phyloP scores from a whole-genome alignment of 805 yeast species.

The Candida cerambycidarum region DNA sequence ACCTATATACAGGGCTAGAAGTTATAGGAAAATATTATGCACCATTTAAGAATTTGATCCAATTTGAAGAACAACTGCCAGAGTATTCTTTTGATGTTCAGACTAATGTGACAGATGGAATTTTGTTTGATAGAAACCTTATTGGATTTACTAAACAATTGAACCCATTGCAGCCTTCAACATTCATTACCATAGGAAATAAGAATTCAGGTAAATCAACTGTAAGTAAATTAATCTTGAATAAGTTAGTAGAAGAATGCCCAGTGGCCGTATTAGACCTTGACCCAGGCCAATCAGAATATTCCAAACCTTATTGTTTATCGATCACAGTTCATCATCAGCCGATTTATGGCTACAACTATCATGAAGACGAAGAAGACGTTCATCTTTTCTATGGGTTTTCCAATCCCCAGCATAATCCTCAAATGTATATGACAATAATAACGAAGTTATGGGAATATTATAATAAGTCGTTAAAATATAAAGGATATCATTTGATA shows the following conservation, averaged over 20 bases:
- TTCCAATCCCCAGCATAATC: constrained; percentile 65
- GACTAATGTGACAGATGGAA: constrained; percentile 4
- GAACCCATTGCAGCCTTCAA: constrained; percentile 15
- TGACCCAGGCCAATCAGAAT: constrained; percentile 90
- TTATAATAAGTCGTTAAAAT: constrained; percentile 20
- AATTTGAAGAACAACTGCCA: constrained; percentile 9
- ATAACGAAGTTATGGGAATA: constrained; percentile 40
- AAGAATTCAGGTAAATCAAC: constrained; percentile 87
- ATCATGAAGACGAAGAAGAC: constrained; percentile 14
- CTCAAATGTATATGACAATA: constrained; percentile 50
- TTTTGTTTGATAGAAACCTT: constrained; percentile 7
- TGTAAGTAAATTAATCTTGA: constrained; percentile 53
- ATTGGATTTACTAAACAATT: constrained; percentile 6
- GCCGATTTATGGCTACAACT: constrained; percentile 25
- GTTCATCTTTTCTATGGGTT: constrained; percentile 54
- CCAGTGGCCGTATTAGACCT: constrained; percentile 61
- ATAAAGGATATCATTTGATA: constrained; percentile 42
- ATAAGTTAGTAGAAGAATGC: constrained; percentile 37
- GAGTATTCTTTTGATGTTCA: constrained; percentile 42
- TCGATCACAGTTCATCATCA: constrained; percentile 45
- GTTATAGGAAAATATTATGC: constrained; percentile 43
- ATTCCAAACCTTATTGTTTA: constrained; percentile 67
- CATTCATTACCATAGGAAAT: constrained; percentile 53
- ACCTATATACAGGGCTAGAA: constrained; percentile 45
- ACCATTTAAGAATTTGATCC: constrained; percentile 45